Evolutionary conservation across 176 grass and related monocot genomes (phyloP), one percentile per base, ranked within the genome.

Genomic region (Tillandsia fasciculata): DNA sequence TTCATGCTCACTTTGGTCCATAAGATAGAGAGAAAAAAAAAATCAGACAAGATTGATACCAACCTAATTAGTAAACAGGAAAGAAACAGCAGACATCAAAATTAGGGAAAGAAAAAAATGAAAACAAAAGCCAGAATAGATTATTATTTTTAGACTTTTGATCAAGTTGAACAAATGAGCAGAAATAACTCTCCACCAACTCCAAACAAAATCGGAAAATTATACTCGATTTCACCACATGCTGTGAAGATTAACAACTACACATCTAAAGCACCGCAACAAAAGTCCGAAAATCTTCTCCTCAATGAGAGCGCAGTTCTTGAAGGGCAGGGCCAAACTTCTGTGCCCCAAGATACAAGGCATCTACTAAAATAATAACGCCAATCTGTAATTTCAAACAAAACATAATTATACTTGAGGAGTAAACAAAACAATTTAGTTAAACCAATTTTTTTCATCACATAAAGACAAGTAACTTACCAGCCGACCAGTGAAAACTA

Each of bases 401-500:
- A 50, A 9, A 70, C 73, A 4, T 2, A 69, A 54, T 20, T 10
- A 23, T 7, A 3, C 9, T 53, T 67, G 1, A 11, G 10, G 10
- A 51, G 53, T 10, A 26, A 7, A 70, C 26, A n/a, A 26, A 7
- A 70, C 26, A n/a, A 53, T 7, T 26, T 64, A 54, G 5, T 33
- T 1, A 8, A 12, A 53, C 1, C 3, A 12, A 12, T 14, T 22
- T 10, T 72, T 0, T 26, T 64, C 51, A 70, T 33, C 15, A 2
- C 14, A 9, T 61, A 49, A 53, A 67, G 22, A 24, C 33, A 57
- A 61, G 24, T 18, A 7, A 66, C 59, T 82, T 88, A 97, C 94
- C 89, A 97, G 72, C 51, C 89, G 86, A 49, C 94, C 94, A 10
- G 94, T 97, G 84, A 93, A 97, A 53, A 84, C 42, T 27, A 97